Evolutionary conservation across 176 grass and related monocot genomes (phyloP).

Genomic region (Hyparrhenia diplandra): DNA sequence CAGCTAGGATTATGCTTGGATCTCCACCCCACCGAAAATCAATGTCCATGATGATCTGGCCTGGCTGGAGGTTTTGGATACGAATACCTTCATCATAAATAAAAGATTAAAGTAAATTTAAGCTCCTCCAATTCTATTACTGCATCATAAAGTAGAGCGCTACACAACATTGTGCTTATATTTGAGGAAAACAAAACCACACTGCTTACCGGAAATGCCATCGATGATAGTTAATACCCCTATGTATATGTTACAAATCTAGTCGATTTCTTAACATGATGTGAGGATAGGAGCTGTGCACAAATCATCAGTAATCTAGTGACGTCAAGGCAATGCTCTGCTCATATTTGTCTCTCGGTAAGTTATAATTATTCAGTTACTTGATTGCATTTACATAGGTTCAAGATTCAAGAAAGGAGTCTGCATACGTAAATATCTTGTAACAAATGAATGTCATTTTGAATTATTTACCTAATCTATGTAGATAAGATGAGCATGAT

Average conservation of each 20-base stretch:
- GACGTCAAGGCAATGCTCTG: too few relatives aligned
- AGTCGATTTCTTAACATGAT: too few relatives aligned
- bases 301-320: too few relatives aligned
- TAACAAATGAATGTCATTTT: neutral
- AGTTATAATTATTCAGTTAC: neutral
- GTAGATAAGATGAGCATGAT: neutral
- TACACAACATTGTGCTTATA: conserved; percentile 36
- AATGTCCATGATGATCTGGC: conserved; percentile 82
- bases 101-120: neutral
- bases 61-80: conserved; percentile 84
- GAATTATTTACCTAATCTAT: neutral
- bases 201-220: neutral
- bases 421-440: neutral
- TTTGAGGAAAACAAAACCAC: neutral
- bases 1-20: conserved; percentile 88
- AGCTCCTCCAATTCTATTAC: neutral
- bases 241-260: too few relatives aligned
- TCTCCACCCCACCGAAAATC: conserved; percentile 93
- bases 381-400: neutral
- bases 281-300: too few relatives aligned
- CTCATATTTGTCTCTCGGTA: too few relatives aligned
- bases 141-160: neutral
- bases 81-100: conserved; percentile 63
- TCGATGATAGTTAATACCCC: neutral
- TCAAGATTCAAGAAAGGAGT: neutral